Percentiles rank a stretch among this genome's conserved stretches.
These are phyloP conservation scores for Hirsutella rhossiliensis DNA, from an alignment of 2,329 filamentous ascomycete genomes.

Conservation along the genomic window DNA sequence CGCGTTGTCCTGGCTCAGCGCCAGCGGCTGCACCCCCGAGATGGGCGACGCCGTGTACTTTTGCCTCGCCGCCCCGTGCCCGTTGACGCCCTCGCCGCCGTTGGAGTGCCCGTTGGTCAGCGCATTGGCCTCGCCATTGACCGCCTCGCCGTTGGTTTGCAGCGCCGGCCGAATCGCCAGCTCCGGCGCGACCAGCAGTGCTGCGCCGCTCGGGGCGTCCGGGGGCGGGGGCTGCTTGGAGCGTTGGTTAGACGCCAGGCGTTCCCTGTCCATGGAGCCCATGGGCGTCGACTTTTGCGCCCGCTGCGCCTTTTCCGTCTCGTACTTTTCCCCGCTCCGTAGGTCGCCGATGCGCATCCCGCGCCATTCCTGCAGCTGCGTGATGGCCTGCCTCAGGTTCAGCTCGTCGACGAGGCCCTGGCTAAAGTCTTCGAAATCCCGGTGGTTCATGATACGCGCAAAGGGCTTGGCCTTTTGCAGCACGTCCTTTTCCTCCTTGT, in stretches of 20 bases:
- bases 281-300: slow-evolving; percentile 59
- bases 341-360: slow-evolving; percentile 74
- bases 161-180: slow-evolving; percentile 48
- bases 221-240: slow-evolving; percentile 52
- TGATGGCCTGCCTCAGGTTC: slow-evolving; percentile 79
- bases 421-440: slow-evolving; percentile 78
- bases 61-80: slow-evolving; percentile 25
- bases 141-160: slow-evolving; percentile 17
- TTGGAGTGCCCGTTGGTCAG: slow-evolving; percentile 43
- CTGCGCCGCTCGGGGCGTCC: slow-evolving; percentile 64
- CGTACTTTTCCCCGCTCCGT: slow-evolving; percentile 80
- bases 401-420: slow-evolving; percentile 82
- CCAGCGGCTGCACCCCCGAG: slow-evolving; percentile 49
- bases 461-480: slow-evolving; percentile 93
- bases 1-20: slow-evolving; percentile 62
- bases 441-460: slow-evolving; percentile 88
- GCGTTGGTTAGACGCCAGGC: slow-evolving; percentile 59
- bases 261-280: slow-evolving; percentile 73
- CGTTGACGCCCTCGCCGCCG: slow-evolving; percentile 30
- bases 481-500: slow-evolving; percentile 87
- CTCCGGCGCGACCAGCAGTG: slow-evolving; percentile 67
- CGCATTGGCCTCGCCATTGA: slow-evolving; percentile 37
- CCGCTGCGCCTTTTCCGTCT: slow-evolving; percentile 71
- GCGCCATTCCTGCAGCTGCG: slow-evolving; percentile 90
- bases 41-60: slow-evolving; percentile 44